Percentiles rank a stretch among this genome's conserved stretches.
Conservation (phyloP, 257 asterid species). For the Echium plantagineum region DNA sequence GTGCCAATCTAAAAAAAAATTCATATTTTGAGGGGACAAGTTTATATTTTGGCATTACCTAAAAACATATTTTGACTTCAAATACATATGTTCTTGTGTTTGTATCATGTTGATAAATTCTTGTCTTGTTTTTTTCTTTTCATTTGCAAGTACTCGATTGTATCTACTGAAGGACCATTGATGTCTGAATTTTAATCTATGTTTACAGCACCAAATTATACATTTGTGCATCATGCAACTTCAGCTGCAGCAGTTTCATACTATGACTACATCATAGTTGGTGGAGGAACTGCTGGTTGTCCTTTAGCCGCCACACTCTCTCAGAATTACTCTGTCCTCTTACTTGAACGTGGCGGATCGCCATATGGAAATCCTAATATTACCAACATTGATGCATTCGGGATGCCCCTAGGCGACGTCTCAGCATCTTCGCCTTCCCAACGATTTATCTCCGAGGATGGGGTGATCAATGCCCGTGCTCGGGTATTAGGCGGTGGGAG, state of each 20-base stretch:
- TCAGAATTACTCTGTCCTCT: background rate
- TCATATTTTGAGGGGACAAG: too few relatives aligned
- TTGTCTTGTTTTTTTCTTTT: background rate
- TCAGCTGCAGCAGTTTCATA: background rate
- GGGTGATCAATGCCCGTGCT: constrained; percentile 58
- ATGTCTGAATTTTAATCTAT: background rate
- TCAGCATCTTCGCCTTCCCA: constrained; percentile 56
- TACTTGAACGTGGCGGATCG: background rate
- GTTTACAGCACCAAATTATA: background rate
- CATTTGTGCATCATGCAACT: background rate
- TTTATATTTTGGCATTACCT: too few relatives aligned
- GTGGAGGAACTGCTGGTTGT: background rate
- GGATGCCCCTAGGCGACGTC: constrained; percentile 19
- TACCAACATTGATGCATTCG: background rate
- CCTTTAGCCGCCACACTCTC: background rate
- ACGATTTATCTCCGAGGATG: constrained; percentile 72
- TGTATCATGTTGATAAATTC: background rate
- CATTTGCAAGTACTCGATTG: too few relatives aligned
- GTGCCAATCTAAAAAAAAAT: too few relatives aligned
- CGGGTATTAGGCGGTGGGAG: constrained; percentile 70
- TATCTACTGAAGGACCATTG: too few relatives aligned
- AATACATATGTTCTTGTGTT: background rate
- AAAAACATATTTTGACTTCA: too few relatives aligned
- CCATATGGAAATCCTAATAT: background rate
- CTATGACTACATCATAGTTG: background rate